Evolutionary conservation across 805 yeast genomes (phyloP).

Genomic region (Ogataea angusta): DNA sequence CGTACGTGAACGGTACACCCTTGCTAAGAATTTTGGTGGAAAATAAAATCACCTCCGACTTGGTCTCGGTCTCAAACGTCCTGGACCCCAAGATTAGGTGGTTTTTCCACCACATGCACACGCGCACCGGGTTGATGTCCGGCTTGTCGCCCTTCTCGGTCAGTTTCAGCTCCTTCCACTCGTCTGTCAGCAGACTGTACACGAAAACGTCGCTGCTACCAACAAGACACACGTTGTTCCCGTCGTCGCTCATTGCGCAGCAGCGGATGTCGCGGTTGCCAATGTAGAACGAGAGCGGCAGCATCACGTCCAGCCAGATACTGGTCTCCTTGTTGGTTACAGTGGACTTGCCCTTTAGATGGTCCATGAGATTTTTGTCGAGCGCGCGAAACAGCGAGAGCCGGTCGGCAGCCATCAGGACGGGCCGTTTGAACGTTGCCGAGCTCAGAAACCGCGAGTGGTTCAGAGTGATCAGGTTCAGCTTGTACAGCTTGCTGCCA

Average conservation of each 20-base stretch:
- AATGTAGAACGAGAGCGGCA: constrained; percentile 45
- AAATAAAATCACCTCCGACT: constrained; percentile 31
- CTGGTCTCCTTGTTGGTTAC: constrained; percentile 36
- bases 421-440: constrained; percentile 36
- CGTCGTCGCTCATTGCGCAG: constrained; percentile 44
- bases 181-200: constrained; percentile 37
- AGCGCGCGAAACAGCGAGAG: constrained; percentile 45
- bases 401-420: constrained; percentile 38
- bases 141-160: constrained; percentile 28
- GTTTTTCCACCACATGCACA: constrained; percentile 38
- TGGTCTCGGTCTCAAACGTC: constrained; percentile 21
- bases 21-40: constrained; percentile 25
- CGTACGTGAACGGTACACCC: constrained; percentile 25
- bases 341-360: constrained; percentile 25
- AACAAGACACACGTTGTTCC: constrained; percentile 46
- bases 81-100: constrained; percentile 30
- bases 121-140: constrained; percentile 31
- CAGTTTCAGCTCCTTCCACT: constrained; percentile 44
- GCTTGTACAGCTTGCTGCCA: constrained; percentile 29
- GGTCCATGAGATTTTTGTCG: constrained; percentile 39
- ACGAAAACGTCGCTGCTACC: constrained; percentile 46
- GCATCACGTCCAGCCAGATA: constrained; percentile 44
- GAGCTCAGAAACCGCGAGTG: constrained; percentile 24
- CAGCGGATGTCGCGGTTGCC: constrained; percentile 42
- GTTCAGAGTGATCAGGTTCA: constrained; percentile 26